Evolutionary conservation across 495 filamentous ascomycete species (phyloP), one percentile per base, ranked within the genome.

Genomic region (Thermothielavioides terrestris): DNA sequence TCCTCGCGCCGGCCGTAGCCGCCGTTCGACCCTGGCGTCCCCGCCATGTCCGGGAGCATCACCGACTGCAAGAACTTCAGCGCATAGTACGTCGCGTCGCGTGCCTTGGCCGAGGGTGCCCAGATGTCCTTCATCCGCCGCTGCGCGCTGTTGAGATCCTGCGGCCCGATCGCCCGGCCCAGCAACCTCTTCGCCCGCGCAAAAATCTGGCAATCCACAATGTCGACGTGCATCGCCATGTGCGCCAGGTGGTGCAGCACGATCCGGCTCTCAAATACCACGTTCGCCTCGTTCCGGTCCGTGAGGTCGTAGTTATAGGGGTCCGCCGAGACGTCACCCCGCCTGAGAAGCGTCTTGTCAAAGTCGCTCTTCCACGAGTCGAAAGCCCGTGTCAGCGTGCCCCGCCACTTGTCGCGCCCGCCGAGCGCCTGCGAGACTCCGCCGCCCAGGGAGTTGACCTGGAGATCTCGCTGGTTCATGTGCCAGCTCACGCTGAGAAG

Each of bases 181-280:
- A 98, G 78, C 9, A 96, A 73, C 18, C 90, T 74, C 48, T 82
- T 81, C 0, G 91, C 88, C 2, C 89, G 83, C 8, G 89, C 92
- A 62, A 94, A 96, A 52, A 97, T 92, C 65, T 96, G 92, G 60
- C 89, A 90, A 63, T 96, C 91, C n/a, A 91, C 86, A 38, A 97
- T 86, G 61, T 97, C 92, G 8, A 96, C 91, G 62, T 97, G 91
- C 76, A 94, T 95, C 3, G 86, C 89, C 89, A 98, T 96, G 63
- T 98, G 92, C 3, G 92, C 94, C 8, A 98, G 72, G 51, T 91
- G 87, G 60, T 98, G 91, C 38, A 97, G 72, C 15, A 95, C 90
- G 20, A 83, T 91, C 38, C 89, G 79, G 54, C 81, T 86, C 60
- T 97, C 86, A 53, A 90, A 89, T 18, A 89, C 80, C 42, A 85